phyloP scores from a whole-genome alignment of 2,329 filamentous ascomycete species.

The Dactylellina drechsleri region DNA sequence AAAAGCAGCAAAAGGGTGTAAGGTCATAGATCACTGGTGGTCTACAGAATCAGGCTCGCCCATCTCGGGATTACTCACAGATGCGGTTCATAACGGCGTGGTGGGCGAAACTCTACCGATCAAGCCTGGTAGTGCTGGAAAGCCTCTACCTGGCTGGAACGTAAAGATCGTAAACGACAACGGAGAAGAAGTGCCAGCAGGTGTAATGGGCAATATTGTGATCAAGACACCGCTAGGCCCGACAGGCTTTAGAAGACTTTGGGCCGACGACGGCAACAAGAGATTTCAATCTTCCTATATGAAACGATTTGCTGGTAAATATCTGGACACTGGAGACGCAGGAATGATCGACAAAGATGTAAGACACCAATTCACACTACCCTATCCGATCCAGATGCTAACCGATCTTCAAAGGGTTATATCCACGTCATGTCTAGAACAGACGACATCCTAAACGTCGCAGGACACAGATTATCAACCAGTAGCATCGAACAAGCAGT shows the following conservation, averaged over 20 bases:
- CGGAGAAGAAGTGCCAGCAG: conserved; percentile 75
- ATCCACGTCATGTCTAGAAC: conserved; percentile 72
- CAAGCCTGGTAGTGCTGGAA: conserved; percentile 87
- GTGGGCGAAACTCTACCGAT: conserved; percentile 73
- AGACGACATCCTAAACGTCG: conserved; percentile 96
- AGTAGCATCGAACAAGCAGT: conserved; percentile 92
- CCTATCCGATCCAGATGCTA: not conserved
- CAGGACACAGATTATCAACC: conserved; percentile 88
- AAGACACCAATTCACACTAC: not conserved
- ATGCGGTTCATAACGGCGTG: conserved; percentile 18
- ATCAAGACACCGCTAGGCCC: conserved; percentile 83
- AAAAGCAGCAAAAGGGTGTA: conserved; percentile 64
- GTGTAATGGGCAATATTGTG: conserved; percentile 91
- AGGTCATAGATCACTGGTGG: conserved; percentile 79
- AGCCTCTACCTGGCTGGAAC: conserved; percentile 91
- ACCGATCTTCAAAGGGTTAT: conserved; percentile 63
- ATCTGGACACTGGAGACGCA: conserved; percentile 91
- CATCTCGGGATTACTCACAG: conserved; percentile 67
- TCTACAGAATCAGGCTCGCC: conserved; percentile 76
- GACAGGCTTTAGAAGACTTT: conserved; percentile 84
- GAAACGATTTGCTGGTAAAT: conserved; percentile 80
- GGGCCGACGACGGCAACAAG: conserved; percentile 76
- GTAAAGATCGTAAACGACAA: conserved; percentile 84
- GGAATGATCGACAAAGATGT: conserved; percentile 81
- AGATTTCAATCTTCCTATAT: conserved; percentile 87